Conservation (phyloP, 768 basidiomycete species). For the Filobasidium floriforme region DNA sequence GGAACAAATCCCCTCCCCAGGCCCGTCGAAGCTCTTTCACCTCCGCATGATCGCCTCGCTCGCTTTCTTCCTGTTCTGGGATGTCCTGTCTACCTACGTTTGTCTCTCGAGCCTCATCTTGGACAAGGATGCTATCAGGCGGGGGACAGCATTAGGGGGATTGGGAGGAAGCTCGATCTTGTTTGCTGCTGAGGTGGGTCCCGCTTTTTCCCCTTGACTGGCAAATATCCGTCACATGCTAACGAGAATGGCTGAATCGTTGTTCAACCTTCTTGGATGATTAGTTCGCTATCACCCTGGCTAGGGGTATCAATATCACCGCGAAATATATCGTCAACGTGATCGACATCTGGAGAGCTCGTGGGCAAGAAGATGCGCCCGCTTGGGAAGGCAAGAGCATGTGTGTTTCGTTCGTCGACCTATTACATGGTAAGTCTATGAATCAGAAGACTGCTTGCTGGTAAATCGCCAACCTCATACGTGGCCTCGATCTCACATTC, state of each 20-base stretch:
- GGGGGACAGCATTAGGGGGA: constrained; percentile 22
- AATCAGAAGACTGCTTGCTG: neutral
- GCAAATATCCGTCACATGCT: no score
- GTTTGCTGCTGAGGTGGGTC: constrained; percentile 81
- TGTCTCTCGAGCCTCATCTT: constrained; percentile 11
- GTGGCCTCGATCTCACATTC: neutral
- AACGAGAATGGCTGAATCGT: no score
- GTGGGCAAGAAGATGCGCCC: constrained; percentile 50
- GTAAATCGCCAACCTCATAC: neutral
- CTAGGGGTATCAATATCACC: constrained; percentile 66
- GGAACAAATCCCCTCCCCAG: constrained; percentile 89
- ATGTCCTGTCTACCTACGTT: constrained; percentile 52
- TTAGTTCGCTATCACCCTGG: constrained; percentile 81
- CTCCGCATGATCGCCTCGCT: constrained; percentile 70
- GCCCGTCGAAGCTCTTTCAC: constrained; percentile 75
- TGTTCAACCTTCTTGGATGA: neutral
- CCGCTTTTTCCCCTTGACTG: neutral
- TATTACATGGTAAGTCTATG: constrained; percentile 64
- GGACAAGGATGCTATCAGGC: neutral
- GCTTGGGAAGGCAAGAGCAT: constrained; percentile 98
- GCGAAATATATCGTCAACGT: constrained; percentile 75
- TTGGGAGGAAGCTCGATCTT: constrained; percentile 88
- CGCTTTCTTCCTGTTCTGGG: constrained; percentile 66
- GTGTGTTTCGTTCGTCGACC: constrained; percentile 89
- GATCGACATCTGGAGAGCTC: constrained; percentile 73